Evolutionary conservation across 1,284 basidiomycete genomes (phyloP).

Genomic region (Trametes versicolor): DNA sequence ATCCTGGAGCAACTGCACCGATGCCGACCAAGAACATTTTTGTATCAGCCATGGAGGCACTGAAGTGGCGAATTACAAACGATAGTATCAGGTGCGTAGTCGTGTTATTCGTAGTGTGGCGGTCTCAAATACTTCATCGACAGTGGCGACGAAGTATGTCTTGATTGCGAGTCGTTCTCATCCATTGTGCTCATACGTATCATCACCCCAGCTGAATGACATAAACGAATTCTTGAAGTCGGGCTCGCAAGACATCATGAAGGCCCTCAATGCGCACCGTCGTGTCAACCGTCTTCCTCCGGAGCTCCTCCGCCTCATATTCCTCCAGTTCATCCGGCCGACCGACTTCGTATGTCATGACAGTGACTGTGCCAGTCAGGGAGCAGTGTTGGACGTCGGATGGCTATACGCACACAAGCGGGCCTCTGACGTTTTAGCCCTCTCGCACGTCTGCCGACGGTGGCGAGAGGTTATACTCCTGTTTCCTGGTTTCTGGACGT

Average conservation of each 20-base stretch:
- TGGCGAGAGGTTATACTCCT: neutral
- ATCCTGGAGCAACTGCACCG: no score
- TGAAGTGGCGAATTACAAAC: no score
- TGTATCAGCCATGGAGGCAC: no score
- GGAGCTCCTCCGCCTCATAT: neutral
- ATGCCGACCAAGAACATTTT: no score
- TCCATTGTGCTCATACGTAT: neutral
- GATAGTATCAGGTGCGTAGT: no score
- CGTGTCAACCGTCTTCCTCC: neutral
- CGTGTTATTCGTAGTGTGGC: no score
- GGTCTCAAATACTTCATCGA: no score
- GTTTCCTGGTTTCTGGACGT: constrained; percentile 1
- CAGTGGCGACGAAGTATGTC: no score
- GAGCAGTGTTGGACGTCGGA: neutral
- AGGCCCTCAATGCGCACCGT: neutral
- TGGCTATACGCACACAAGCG: neutral
- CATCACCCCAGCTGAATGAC: neutral
- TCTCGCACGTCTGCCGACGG: neutral
- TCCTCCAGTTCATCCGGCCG: neutral
- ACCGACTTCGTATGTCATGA: neutral
- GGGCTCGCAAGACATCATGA: neutral
- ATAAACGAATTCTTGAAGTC: neutral
- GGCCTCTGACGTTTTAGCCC: neutral
- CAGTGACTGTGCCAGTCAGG: neutral
- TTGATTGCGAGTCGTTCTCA: no score